Evolutionary conservation across 1,284 basidiomycete species (phyloP).

Genomic region (Gastroboletus turbinatus): DNA sequence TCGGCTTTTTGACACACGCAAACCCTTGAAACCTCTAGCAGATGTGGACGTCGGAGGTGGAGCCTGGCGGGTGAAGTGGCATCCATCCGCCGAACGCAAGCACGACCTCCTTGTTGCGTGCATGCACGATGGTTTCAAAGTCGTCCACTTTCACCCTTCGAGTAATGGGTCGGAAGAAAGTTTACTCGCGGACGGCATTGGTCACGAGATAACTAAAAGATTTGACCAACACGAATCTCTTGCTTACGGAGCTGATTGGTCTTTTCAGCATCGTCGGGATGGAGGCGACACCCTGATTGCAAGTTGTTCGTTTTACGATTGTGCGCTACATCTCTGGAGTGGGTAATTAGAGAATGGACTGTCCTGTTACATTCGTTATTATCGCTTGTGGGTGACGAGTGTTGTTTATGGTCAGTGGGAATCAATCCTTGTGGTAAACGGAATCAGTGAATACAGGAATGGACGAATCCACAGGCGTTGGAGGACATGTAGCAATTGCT

Average conservation of each 20-base stretch:
- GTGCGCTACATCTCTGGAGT: conserved; percentile 80
- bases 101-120: conserved; percentile 84
- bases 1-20: conserved; percentile 83
- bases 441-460: conserved; percentile 1
- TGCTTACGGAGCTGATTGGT: conserved; percentile 97
- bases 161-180: neutral
- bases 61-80: conserved; percentile 96
- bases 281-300: conserved; percentile 59
- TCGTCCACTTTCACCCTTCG: conserved; percentile 46
- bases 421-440: conserved; percentile 6
- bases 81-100: conserved; percentile 62
- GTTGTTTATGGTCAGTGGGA: neutral
- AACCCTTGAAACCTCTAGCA: conserved; percentile 57
- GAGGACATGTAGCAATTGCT: conserved; percentile 25
- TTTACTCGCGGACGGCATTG: conserved; percentile 13
- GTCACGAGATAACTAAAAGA: conserved; percentile 48
- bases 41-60: conserved; percentile 83
- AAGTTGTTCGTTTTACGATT: conserved; percentile 97
- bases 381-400: neutral
- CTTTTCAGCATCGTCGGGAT: conserved; percentile 37
- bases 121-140: conserved; percentile 97
- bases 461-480: conserved; percentile 17
- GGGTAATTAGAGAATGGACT: conserved; percentile 38
- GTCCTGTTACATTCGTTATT: neutral
- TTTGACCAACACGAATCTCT: conserved; percentile 83